Base-by-base conservation (phyloP, 768 basidiomycete genomes). In the Termitomyces sp. region DNA sequence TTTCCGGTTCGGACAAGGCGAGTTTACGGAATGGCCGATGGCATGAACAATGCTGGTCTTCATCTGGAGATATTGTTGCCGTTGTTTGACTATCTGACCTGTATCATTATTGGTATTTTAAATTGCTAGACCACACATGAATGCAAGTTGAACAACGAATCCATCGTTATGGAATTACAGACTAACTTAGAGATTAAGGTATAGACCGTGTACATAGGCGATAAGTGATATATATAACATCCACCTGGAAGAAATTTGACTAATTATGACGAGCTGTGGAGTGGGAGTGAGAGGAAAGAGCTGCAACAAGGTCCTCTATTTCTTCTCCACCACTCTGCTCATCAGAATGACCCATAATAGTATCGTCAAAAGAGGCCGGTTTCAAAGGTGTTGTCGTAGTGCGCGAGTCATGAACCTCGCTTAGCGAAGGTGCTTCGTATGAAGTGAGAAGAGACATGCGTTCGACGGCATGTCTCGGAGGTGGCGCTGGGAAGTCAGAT, bases 1-100 rank as follows among this genome's bases (percentile, higher is more conserved):
- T 79, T 91, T 94, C 75, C 79, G 91, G 57, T 94, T 98, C 65
- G 88, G 90, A 7, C 82, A 94, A 69, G 92, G 93, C 0, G 86
- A 80, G 9, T 98, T 98, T 71, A 86, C 84, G 57, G 91, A 94
- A 66, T 89, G 90, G 84, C 88, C 92, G 0, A 91, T 94, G 87
- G 65, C 66, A 49, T 80, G 64, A 65, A 28, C 5, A 4, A 11
- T 16, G 5, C 6, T 9, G 9, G 50, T 53, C 20, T 7, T 53
- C 28, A 28, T 28, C 15, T 22, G 3, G 3, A 33, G 28, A n/a
- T 24, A 4, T 42, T 0, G 12, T 22, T 38, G 15, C 20, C 4
- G 20, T 13, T 46, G 45, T 20, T 51, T 35, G 32, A 33, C 28
- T 51, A 16, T 2, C 9, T 32, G 13, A 42, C 16, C 16, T 35